Percentiles rank a stretch among this genome's conserved stretches.
phyloP scores from a whole-genome alignment of 148 eudicot species.

The Rhododendron simsii region DNA sequence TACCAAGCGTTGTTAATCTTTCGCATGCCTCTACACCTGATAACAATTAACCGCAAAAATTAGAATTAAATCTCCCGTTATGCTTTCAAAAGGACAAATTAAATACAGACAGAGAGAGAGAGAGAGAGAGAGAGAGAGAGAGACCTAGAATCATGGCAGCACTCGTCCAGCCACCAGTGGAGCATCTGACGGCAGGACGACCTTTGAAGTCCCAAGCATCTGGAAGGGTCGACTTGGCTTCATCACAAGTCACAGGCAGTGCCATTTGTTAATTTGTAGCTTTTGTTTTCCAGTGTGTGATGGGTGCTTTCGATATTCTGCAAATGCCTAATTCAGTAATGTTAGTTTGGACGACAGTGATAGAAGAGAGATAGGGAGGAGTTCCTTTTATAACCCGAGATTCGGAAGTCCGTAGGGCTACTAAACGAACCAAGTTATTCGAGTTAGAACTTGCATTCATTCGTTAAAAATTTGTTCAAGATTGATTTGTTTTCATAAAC shows the following conservation, averaged over 20 bases:
- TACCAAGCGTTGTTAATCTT: conserved; percentile 78
- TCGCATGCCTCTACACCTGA: conserved; percentile 76
- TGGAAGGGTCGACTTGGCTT: conserved; percentile 29
- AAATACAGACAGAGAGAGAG: too few species aligned
- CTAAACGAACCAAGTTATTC: too few species aligned
- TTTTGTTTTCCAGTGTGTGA: neutral
- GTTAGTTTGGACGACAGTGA: neutral
- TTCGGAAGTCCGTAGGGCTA: neutral
- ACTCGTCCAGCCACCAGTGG: conserved; percentile 77
- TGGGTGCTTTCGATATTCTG: neutral
- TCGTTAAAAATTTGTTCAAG: too few species aligned
- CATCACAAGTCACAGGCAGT: conserved; percentile 30
- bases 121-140: neutral
- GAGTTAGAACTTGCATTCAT: neutral
- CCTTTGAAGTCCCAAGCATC: conserved; percentile 95
- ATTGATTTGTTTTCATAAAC: too few species aligned
- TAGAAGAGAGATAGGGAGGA: neutral
- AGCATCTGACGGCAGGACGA: conserved; percentile 46
- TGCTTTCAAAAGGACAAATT: too few species aligned
- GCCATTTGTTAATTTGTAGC: conserved; percentile 12
- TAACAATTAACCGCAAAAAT: neutral
- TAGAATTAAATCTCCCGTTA: neutral
- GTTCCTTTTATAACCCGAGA: neutral
- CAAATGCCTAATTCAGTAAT: neutral
- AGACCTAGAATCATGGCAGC: conserved; percentile 87